phyloP scores from a whole-genome alignment of 2,329 filamentous ascomycete species.

The Cordyceps javanica region DNA sequence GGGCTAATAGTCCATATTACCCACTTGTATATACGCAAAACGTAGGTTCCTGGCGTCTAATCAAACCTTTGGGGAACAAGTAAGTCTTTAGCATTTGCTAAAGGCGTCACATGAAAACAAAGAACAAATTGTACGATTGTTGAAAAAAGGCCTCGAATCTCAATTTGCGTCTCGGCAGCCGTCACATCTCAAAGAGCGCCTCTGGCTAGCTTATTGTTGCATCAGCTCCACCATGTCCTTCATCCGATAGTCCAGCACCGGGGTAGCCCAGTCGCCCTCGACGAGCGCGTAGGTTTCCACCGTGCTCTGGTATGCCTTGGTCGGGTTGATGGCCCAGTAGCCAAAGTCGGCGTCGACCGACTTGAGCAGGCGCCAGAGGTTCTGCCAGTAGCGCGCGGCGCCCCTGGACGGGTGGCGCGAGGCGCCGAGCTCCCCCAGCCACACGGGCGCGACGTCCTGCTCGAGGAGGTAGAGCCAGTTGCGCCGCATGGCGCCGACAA shows the following conservation, averaged over 20 bases:
- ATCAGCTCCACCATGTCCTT: slow-evolving; percentile 54
- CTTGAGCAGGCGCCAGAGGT: slow-evolving; percentile 54
- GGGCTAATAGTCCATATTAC: too few relatives aligned
- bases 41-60: too few relatives aligned
- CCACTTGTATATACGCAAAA: too few relatives aligned
- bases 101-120: too few relatives aligned
- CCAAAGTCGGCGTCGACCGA: slow-evolving; percentile 58
- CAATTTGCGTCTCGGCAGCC: too few relatives aligned
- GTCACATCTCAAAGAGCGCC: too few relatives aligned
- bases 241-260: slow-evolving; percentile 56
- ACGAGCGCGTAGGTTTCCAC: slow-evolving; percentile 57
- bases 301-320: slow-evolving; percentile 52
- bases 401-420: slow-evolving; percentile 46
- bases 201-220: slow-evolving; percentile 16
- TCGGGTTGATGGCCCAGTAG: slow-evolving; percentile 65
- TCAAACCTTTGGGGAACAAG: too few relatives aligned
- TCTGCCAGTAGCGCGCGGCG: slow-evolving; percentile 59
- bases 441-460: slow-evolving; percentile 46
- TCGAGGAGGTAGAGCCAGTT: slow-evolving; percentile 62
- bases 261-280: slow-evolving; percentile 58
- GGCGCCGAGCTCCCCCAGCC: slow-evolving; percentile 63
- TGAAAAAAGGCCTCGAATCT: too few relatives aligned
- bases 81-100: too few relatives aligned
- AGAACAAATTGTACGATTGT: too few relatives aligned
- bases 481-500: slow-evolving; percentile 53